Evolutionary conservation across 768 basidiomycete genomes (phyloP).

Genomic region (Pleurotus cornucopiae): DNA sequence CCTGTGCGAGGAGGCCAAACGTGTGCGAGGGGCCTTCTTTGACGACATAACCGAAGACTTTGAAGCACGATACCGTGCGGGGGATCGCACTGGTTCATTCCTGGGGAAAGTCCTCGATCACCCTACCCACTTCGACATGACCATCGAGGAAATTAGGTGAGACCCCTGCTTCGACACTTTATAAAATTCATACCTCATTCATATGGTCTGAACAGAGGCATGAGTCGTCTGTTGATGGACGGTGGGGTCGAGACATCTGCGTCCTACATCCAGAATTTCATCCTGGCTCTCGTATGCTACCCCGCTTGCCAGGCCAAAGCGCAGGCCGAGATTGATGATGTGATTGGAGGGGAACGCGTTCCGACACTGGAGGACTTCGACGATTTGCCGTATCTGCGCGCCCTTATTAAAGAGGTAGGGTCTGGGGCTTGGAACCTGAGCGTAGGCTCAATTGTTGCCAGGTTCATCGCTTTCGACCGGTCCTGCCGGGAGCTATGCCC

Average conservation of each 20-base stretch:
- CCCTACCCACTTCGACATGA: conserved; percentile 18
- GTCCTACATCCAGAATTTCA: conserved; percentile 12
- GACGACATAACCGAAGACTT: conserved; percentile 22
- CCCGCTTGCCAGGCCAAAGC: conserved; percentile 21
- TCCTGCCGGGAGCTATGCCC: neutral
- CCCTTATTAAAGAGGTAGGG: conserved; percentile 19
- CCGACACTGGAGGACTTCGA: conserved; percentile 20
- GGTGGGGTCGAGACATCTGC: neutral
- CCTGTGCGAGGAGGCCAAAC: conserved; percentile 15
- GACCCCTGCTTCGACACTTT: neutral
- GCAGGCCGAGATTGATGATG: conserved; percentile 24
- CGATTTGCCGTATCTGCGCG: conserved; percentile 20
- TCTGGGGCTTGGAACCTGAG: neutral
- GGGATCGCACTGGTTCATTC: conserved; percentile 23
- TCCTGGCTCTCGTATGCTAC: conserved; percentile 21
- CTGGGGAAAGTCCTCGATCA: conserved; percentile 25
- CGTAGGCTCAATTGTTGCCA: neutral
- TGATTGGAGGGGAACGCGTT: conserved; percentile 22
- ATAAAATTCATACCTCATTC: neutral
- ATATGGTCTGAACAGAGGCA: neutral
- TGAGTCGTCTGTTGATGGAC: neutral
- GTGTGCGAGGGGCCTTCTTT: conserved; percentile 25
- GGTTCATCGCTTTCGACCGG: neutral
- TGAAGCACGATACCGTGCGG: conserved; percentile 19
- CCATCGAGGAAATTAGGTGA: conserved; percentile 20